phyloP scores from a whole-genome alignment of 2,329 filamentous ascomycete genomes.

The Stemphylium beticola region DNA sequence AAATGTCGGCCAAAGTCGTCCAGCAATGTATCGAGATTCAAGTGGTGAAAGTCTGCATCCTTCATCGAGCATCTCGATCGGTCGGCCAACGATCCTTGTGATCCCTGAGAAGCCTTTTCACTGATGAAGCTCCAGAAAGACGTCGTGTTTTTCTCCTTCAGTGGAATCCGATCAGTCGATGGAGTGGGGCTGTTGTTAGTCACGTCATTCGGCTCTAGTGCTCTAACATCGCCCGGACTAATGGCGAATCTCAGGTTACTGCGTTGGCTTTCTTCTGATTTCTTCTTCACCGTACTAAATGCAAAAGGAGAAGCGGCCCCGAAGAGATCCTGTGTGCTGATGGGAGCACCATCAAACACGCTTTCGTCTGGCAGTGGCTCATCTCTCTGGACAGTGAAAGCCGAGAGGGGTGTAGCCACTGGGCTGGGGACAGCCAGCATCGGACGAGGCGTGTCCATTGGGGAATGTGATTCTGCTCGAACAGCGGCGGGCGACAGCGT shows the following conservation, averaged over 20 bases:
- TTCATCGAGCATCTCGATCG: slow-evolving; percentile 12
- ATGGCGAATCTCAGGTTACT: slow-evolving; percentile 34
- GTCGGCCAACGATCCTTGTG: slow-evolving; percentile 10
- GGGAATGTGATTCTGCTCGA: slow-evolving; percentile 24
- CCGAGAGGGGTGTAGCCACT: slow-evolving; percentile 39
- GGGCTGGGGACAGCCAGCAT: slow-evolving; percentile 23
- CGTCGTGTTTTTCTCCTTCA: slow-evolving; percentile 36
- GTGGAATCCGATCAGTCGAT: slow-evolving; percentile 29
- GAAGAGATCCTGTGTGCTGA: slow-evolving; percentile 55
- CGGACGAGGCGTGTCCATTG: slow-evolving; percentile 24
- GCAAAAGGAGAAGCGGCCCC: slow-evolving; percentile 50
- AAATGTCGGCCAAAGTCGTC: slow-evolving; percentile 34
- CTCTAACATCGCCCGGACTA: slow-evolving; percentile 17
- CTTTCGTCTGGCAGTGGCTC: slow-evolving; percentile 22
- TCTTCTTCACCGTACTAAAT: slow-evolving; percentile 53
- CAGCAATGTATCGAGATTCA: slow-evolving; percentile 32
- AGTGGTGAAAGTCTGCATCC: slow-evolving; percentile 25
- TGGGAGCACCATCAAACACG: slow-evolving; percentile 18
- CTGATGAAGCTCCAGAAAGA: slow-evolving; percentile 23
- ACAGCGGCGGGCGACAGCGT: slow-evolving; percentile 20
- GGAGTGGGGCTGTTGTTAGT: slow-evolving; percentile 30
- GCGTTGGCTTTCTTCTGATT: slow-evolving; percentile 17
- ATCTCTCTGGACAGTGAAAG: slow-evolving; percentile 32
- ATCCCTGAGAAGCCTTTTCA: slow-evolving; percentile 32
- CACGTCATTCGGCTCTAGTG: slow-evolving; percentile 8